Evolutionary conservation across 192 early-diverging fungal species (phyloP).

Genomic region (Geranomyces variabilis): DNA sequence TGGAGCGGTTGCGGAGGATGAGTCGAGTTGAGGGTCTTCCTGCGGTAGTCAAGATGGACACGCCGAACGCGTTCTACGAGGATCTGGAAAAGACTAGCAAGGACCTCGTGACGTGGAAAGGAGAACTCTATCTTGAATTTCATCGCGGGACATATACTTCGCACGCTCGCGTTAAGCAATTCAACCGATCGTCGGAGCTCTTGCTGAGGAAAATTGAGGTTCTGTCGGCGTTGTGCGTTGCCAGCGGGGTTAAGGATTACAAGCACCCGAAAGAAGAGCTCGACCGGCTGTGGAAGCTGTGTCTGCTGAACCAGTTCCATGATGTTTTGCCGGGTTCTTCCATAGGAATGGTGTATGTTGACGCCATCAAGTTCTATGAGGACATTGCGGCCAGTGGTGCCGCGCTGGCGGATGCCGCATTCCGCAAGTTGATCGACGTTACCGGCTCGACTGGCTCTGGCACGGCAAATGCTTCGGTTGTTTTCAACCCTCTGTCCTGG

Average conservation of each 20-base stretch:
- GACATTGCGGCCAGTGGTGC: conserved; percentile 43
- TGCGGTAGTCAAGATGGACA: conserved; percentile 72
- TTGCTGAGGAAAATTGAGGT: conserved; percentile 86
- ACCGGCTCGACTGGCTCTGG: background rate
- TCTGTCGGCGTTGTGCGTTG: conserved; percentile 57
- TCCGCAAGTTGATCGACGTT: conserved; percentile 8
- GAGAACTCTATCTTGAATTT: conserved; percentile 96
- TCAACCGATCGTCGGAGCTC: conserved; percentile 84
- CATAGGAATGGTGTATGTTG: conserved; percentile 89
- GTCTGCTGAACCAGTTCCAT: conserved; percentile 96
- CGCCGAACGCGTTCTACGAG: conserved; percentile 86
- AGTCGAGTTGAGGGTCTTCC: conserved; percentile 75
- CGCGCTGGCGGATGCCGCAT: conserved; percentile 40
- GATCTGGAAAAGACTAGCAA: conserved; percentile 68
- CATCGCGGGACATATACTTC: conserved; percentile 99
- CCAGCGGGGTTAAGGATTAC: conserved; percentile 26
- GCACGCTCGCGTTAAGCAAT: conserved; percentile 81
- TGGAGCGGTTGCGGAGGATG: conserved; percentile 81
- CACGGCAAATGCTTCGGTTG: conserved; percentile 11
- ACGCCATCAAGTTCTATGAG: conserved; percentile 66
- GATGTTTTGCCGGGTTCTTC: conserved; percentile 92
- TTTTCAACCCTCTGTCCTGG: conserved; percentile 52
- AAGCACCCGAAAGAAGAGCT: conserved; percentile 76
- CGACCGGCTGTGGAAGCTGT: conserved; percentile 83
- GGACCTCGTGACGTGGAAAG: conserved; percentile 85